Percentiles rank a stretch among this genome's conserved stretches.
These are phyloP conservation scores for Chloropicon primus DNA, from an alignment of 139 green algal species.

Conservation along the genomic window DNA sequence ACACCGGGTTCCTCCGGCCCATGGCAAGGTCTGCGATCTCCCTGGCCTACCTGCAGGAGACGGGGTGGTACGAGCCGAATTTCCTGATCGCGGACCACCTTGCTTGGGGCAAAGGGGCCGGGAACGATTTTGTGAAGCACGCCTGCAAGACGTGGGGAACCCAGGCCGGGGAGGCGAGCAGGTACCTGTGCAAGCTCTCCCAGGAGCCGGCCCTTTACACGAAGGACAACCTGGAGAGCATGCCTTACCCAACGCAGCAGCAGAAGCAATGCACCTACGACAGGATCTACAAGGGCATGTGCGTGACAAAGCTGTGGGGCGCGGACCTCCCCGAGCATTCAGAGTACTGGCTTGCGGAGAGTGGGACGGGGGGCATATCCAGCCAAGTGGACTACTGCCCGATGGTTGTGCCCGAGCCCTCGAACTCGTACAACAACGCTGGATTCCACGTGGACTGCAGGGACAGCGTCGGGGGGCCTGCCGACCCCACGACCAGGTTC, in stretches of 20 bases:
- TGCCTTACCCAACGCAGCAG: background rate
- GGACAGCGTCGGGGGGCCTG: background rate
- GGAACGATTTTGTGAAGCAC: conserved; percentile 6
- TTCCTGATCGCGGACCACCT: conserved; percentile 9
- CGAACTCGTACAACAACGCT: background rate
- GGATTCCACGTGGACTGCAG: background rate
- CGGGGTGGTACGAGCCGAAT: conserved; percentile 11
- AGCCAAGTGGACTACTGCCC: conserved; percentile 3
- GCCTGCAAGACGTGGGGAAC: conserved; percentile 8
- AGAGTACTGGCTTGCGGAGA: background rate
- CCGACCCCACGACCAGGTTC: background rate
- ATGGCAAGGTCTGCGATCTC: conserved; percentile 7
- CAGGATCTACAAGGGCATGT: conserved; percentile 1
- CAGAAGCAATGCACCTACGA: background rate
- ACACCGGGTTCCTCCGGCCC: background rate
- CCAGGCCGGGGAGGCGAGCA: background rate
- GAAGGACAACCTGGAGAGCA: background rate
- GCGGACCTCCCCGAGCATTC: background rate
- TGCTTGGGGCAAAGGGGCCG: conserved; percentile 1
- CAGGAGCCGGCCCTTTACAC: background rate
- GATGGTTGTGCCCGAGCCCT: conserved; percentile 1
- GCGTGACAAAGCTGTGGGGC: background rate
- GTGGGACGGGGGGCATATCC: background rate
- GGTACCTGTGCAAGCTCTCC: conserved; percentile 7
- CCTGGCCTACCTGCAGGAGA: conserved; percentile 10